A percentile compares a stretch with the other conserved stretches of the same genome.
These are phyloP conservation scores for Trametes punicea DNA, from an alignment of 768 basidiomycete genomes.

Conservation along the genomic window DNA sequence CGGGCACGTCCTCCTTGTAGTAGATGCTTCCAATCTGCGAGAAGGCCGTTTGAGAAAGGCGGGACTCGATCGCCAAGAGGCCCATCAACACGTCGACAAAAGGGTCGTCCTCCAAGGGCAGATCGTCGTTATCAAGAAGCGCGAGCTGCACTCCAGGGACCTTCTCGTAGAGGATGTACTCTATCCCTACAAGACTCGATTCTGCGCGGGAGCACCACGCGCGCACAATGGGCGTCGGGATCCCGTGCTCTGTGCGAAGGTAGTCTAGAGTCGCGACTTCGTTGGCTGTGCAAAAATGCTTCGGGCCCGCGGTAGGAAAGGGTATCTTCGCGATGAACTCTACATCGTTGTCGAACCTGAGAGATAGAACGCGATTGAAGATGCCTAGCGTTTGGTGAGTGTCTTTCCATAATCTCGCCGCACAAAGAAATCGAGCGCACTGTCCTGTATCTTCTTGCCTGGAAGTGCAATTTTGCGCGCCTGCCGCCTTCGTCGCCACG, in stretches of 20 bases:
- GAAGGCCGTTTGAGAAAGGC: conserved; percentile 3
- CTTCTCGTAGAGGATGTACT: conserved; percentile 48
- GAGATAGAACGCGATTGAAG: conserved; percentile 39
- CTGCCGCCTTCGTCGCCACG: conserved; percentile 8
- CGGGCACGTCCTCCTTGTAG: conserved; percentile 21
- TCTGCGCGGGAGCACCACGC: conserved; percentile 32
- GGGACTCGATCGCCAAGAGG: neutral
- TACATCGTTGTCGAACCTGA: conserved; percentile 36
- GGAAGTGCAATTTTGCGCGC: conserved; percentile 5
- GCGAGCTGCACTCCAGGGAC: conserved; percentile 11
- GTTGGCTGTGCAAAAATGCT: conserved; percentile 40
- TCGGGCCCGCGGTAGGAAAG: conserved; percentile 37
- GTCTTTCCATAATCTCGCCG: neutral
- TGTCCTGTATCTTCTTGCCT: conserved; percentile 6
- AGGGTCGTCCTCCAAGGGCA: neutral
- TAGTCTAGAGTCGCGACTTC: conserved; percentile 46
- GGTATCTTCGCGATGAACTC: conserved; percentile 43
- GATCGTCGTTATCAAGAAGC: conserved; percentile 1
- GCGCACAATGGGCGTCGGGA: conserved; percentile 43
- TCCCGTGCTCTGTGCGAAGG: conserved; percentile 35
- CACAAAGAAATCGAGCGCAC: neutral
- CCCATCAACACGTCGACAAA: neutral
- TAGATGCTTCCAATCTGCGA: conserved; percentile 21
- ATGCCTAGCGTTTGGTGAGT: conserved; percentile 28
- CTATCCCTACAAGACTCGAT: conserved; percentile 39